Base-by-base conservation (phyloP, 2,329 filamentous ascomycete genomes). In the Cladosporium sp. region DNA sequence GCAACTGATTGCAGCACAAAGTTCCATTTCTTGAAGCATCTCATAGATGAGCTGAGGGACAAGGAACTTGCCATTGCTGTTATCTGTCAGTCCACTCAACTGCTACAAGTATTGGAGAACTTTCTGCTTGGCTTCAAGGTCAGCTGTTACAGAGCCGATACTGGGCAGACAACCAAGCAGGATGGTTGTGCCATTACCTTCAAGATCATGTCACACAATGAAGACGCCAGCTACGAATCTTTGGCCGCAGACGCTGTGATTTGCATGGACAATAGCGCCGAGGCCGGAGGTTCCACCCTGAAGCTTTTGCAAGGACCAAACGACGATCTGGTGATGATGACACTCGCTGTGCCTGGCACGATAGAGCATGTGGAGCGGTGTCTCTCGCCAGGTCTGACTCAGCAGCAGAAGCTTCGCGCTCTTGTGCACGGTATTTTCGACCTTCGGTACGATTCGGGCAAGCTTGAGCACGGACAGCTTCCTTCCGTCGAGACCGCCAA, bases 321-420 rank as follows among this genome's bases (percentile, higher is more conserved):
- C 3, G 35, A 40, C 21, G 44, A n/a, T 6, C 37, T 55, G 11
- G 16, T 52, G 14, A 59, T 64, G 53, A 58, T 58, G 53, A 21
- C 55, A 21, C 69, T 81, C 1, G 77, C 81, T 1, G 76, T 81
- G 35, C 78, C 80, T 1, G 71, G 74, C 44, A 76, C 80, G 0
- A 70, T 81, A 4, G 79, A 81, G 64, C 81, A 83, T 67, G 77
- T 82, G 58, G 77, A 81, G 63, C 74, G 74, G 11, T 81, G 78
- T 59, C 65, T 82, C 5, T 69, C 67, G 6, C n/a, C 69, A 12
- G 65, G 65, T 21, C 53, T 77, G 49, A 67, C 72, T 5, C 65
- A 71, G 16, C 61, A 66, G 8, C 69, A 74, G 7, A 73, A 73
- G 6, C 67, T 79, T 21, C 75, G 77, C 37, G 75, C 78, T 3